Base-by-base conservation (phyloP, 352 stramenopile species). In the Phytophthora foliorum region DNA sequence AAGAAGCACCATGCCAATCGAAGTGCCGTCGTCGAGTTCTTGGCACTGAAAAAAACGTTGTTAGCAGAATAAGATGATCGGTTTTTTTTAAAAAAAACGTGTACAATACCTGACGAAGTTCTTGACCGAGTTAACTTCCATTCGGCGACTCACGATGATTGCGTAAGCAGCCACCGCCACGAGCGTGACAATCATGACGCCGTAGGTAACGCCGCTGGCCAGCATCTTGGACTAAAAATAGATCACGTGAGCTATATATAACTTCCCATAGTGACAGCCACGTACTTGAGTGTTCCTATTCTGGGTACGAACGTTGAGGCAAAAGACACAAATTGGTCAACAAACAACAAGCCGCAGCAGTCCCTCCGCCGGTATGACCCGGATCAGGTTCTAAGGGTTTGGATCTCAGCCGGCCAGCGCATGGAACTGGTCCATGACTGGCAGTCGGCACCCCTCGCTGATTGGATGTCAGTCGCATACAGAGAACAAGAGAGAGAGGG, bases 331-430 rank as follows among this genome's bases (percentile, higher is more conserved):
- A 39, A 77, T 77, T 52, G 32, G 72, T 75, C 58, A 79, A 49
- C 29, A 77, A 74, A 63, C 21, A 63, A 63, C 11, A 67, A 75
- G 17, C n/a, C 63, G 19, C 78, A 82, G 78, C 74, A 83, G 74
- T 87, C 71, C 79, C 79, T 87, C 76, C 79, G 76, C 79, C 76
- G 77, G 80, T 81, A 82, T 77, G 69, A 84, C 16, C 80, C 80
- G 75, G 80, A 84, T 89, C 78, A 87, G 78, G 81, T 87, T 78
- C 65, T 77, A 82, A 89, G 76, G 76, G 77, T 87, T 56, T 86
- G 4, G 21, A 34, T 82, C 78, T 87, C 81, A 87, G 78, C 77
- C 78, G 63, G 63, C 56, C 66, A 76, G 66, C 74, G 52, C 70
- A 81, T 73, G 57, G 75, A 83, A 81, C 68, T 77, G 3, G 76